Base-by-base conservation (phyloP, 192 early-diverging fungal species). In the Podochytrium sp. region DNA sequence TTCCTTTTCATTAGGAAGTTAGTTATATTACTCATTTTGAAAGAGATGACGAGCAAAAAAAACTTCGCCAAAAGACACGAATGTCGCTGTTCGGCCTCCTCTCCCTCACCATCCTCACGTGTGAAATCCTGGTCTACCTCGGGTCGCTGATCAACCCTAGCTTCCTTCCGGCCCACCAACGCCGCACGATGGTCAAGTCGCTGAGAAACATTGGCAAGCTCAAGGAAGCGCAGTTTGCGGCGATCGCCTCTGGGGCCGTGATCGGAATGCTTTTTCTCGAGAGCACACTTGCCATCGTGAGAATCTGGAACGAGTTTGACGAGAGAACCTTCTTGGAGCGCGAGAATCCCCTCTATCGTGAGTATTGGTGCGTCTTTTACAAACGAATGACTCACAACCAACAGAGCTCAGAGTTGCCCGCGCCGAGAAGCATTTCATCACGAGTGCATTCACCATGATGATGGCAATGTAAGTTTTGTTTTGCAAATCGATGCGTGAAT, bases 381-480 rank as follows among this genome's bases (percentile, higher is more conserved):
- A n/a, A n/a, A n/a, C n/a, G n/a, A n/a, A n/a, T n/a, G n/a, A n/a
- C n/a, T n/a, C n/a, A 16, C 38, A 14, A n/a, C 20, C 16, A 2
- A 41, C 35, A 63, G 66, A 69, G 16, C 14, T 55, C 33, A 69
- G 55, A 51, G 35, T 55, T 7, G 7, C 55, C 23, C 47, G 29
- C 34, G 66, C 66, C 18, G 50, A 69, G 51, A 69, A 69, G 34
- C 66, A 69, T 51, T 56, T 69, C 1, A 55, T 69, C 18, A 55
- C 66, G 6, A 35, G 50, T 12, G 37, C 16, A 34, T 69, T 69
- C 66, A 35, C 66, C 16, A 27, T 69, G 29, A 41, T 69, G 50
- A 69, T 69, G 66, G 63, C 40, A 0, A n/a, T 65, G 63, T 65
- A 27, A 65, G 63, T 65, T 27, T 37, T n/a, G n/a, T n/a, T n/a